Evolutionary conservation across 805 yeast genomes (phyloP).

Genomic region (Ogataea nitratoaversa): DNA sequence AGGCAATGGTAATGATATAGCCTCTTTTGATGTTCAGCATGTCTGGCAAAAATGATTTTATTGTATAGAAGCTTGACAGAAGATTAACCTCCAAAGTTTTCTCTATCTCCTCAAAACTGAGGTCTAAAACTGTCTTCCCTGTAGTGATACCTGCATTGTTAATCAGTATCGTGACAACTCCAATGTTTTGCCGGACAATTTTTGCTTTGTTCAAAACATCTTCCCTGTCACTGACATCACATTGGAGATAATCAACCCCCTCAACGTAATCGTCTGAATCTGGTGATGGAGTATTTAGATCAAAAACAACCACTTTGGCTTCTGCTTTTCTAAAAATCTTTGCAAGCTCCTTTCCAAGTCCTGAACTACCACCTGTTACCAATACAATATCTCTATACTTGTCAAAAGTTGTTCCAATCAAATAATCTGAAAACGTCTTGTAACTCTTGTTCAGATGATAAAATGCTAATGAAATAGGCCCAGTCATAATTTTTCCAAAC

Average conservation of each 20-base stretch:
- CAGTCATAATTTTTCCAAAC: slow-evolving; percentile 19
- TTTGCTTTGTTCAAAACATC: slow-evolving; percentile 40
- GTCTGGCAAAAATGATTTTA: slow-evolving; percentile 65
- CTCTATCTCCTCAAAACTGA: slow-evolving; percentile 56
- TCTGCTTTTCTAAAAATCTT: slow-evolving; percentile 37
- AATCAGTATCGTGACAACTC: slow-evolving; percentile 62
- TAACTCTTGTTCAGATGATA: slow-evolving; percentile 26
- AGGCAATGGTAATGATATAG: slow-evolving; percentile 74
- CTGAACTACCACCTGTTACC: slow-evolving; percentile 81
- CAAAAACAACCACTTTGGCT: slow-evolving; percentile 62
- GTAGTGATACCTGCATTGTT: slow-evolving; percentile 82
- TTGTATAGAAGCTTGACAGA: slow-evolving; percentile 63
- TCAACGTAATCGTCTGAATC: slow-evolving; percentile 27
- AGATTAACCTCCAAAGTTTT: slow-evolving; percentile 63
- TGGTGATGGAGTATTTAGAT: slow-evolving; percentile 41
- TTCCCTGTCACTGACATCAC: slow-evolving; percentile 62
- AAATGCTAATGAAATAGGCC: slow-evolving; percentile 22
- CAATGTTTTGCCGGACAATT: slow-evolving; percentile 43
- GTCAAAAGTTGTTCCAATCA: slow-evolving; percentile 52
- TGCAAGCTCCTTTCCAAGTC: slow-evolving; percentile 70
- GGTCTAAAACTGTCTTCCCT: slow-evolving; percentile 53
- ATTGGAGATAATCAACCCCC: slow-evolving; percentile 51
- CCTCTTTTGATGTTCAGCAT: slow-evolving; percentile 66
- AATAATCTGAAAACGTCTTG: slow-evolving; percentile 31
- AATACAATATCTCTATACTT: slow-evolving; percentile 57